Percentiles rank a stretch among this genome's conserved stretches.
phyloP scores from a whole-genome alignment of 305 asterid species.

The Fraxinus albicans region DNA sequence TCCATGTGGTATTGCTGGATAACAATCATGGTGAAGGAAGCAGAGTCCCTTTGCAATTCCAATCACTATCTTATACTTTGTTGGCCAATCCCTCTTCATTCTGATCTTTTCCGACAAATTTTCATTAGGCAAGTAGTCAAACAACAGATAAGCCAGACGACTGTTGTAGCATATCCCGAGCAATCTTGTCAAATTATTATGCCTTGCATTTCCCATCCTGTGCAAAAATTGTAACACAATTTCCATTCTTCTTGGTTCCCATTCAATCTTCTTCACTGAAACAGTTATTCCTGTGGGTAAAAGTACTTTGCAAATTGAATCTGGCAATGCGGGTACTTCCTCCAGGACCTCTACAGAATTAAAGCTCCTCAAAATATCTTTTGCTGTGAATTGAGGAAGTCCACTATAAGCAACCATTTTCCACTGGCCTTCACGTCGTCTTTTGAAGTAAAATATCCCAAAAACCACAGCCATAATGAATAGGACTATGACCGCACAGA shows the following conservation, averaged over 20 bases:
- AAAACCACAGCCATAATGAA: slow-evolving; percentile 49
- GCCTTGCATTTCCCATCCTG: slow-evolving; percentile 68
- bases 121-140: slow-evolving; percentile 72
- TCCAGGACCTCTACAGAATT: slow-evolving; percentile 36
- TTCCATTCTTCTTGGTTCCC: slow-evolving; percentile 51
- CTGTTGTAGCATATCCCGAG: slow-evolving; percentile 70
- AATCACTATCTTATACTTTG: slow-evolving; percentile 49
- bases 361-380: slow-evolving; percentile 77
- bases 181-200: slow-evolving; percentile 68
- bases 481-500: slow-evolving; percentile 57
- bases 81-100: slow-evolving; percentile 58
- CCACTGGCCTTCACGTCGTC: slow-evolving; percentile 56
- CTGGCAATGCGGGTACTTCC: slow-evolving; percentile 29
- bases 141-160: slow-evolving; percentile 64
- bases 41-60: slow-evolving; percentile 73
- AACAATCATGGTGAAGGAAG: slow-evolving; percentile 78
- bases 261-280: slow-evolving; percentile 69
- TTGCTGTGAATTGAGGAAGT: slow-evolving; percentile 69
- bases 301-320: slow-evolving; percentile 60
- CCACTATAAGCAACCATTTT: slow-evolving; percentile 65
- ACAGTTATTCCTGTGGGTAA: slow-evolving; percentile 84
- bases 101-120: slow-evolving; percentile 58
- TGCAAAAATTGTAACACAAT: slow-evolving; percentile 36
- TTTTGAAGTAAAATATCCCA: slow-evolving; percentile 52
- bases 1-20: slow-evolving; percentile 85